Base-by-base conservation (phyloP, 148 eudicot species). In the Dianthus caryophyllus region DNA sequence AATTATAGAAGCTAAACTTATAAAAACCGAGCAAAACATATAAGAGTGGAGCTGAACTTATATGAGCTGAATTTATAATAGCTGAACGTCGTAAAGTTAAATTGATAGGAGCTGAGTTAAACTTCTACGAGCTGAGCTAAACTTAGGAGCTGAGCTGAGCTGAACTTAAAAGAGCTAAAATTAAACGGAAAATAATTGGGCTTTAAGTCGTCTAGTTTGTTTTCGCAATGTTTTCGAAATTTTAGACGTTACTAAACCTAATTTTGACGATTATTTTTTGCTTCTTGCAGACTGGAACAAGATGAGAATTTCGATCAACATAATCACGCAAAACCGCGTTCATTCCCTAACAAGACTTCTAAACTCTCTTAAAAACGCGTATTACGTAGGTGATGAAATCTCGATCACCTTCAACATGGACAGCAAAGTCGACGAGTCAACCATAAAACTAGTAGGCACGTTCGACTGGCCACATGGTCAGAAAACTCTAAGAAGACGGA, bases 371-470 rank as follows among this genome's bases (percentile, higher is more conserved):
- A 83, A 60, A 44, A 69, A 83, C 22, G 91, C 98, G 36, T 90
- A 78, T 75, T 93, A 93, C 47, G 53, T 90, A 1, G 96, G 96
- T 3, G 96, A 90, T 66, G 90, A 93, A 70, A 66, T 93, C 65
- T 74, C 96, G 11, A 90, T 93, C 70, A 70, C 73, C 67, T 90
- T 93, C 86, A 93, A 87, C 84, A 81, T 90, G 87, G 98, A 90
- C 68, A 87, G 88, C 79, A 80, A 70, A 77, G 98, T 93, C 2
- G 98, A 93, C 39, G 85, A 80, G 69, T 55, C 86, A 25, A 93
- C 98, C 12, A 71, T 93, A 41, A 84, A 75, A 59, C 77, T 76
- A 4, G 80, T 90, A 3, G 73, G 79, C 56, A 70, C 88, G 26
- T 90, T 93, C 56, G 64, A 80, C 21, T 93, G 98, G 98, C 81